phyloP scores from a whole-genome alignment of 176 grass and related monocot species.

The Ampelocalamus luodianensis region DNA sequence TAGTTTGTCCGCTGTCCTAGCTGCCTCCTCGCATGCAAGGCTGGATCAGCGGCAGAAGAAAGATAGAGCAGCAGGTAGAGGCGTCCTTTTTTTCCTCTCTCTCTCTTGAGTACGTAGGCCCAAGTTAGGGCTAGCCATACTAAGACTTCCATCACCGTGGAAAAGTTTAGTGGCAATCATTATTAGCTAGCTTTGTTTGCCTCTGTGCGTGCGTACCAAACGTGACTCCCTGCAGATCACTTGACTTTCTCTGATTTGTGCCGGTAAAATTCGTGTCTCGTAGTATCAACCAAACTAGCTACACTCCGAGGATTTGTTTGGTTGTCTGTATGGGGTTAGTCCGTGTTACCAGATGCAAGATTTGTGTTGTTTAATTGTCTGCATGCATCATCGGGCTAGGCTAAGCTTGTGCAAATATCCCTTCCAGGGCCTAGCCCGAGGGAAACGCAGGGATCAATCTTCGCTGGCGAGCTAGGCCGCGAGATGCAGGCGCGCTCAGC shows the following conservation, averaged over 20 bases:
- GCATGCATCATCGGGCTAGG: no score
- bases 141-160: neutral
- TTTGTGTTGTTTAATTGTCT: no score
- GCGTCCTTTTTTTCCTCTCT: no score
- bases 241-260: neutral
- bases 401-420: no score
- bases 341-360: no score
- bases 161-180: neutral
- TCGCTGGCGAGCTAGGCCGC: no score
- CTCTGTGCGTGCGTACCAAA: neutral
- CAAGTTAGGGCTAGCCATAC: neutral
- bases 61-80: neutral
- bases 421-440: no score
- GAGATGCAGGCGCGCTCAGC: no score
- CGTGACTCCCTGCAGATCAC: neutral
- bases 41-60: neutral
- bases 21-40: neutral
- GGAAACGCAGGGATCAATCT: no score
- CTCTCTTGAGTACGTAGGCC: neutral
- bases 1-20: neutral
- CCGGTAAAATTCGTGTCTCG: neutral
- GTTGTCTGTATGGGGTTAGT: no score
- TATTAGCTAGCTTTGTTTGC: neutral
- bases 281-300: neutral
- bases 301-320: neutral